Conservation (phyloP, 2,329 filamentous ascomycete species). For the Teratosphaeria pseudoeucalypti region DNA sequence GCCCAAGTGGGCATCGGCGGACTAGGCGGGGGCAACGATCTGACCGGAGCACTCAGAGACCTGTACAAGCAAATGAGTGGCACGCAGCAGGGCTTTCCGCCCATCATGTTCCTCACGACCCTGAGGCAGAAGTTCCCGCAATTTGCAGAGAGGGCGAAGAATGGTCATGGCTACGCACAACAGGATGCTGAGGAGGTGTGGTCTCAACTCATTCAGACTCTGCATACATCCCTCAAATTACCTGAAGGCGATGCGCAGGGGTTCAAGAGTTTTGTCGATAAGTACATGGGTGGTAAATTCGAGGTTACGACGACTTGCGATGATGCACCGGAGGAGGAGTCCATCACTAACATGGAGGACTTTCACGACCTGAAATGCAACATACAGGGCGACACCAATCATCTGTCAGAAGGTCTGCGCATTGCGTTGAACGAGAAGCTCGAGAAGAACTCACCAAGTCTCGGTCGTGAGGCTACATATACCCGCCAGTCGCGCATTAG, state of each 20-base stretch:
- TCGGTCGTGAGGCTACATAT: conserved; percentile 72
- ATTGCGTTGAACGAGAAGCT: conserved; percentile 77
- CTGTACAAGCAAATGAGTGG: conserved; percentile 83
- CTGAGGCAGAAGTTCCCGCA: conserved; percentile 76
- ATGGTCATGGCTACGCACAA: conserved; percentile 80
- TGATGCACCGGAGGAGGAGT: conserved; percentile 67
- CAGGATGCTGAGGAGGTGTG: conserved; percentile 98
- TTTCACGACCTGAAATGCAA: conserved; percentile 96
- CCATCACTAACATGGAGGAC: conserved; percentile 55
- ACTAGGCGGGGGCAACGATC: conserved; percentile 53
- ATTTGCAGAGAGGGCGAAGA: conserved; percentile 80
- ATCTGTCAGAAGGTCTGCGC: conserved; percentile 77
- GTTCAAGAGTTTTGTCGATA: conserved; percentile 60
- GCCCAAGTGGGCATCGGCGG: conserved; percentile 47
- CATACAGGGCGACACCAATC: conserved; percentile 78
- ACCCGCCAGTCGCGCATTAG: conserved; percentile 87
- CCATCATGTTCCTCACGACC: conserved; percentile 70
- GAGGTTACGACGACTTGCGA: conserved; percentile 72
- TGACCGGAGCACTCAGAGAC: conserved; percentile 67
- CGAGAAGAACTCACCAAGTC: conserved; percentile 72
- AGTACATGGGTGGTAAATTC: conserved; percentile 78
- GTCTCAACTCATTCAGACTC: conserved; percentile 82
- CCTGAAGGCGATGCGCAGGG: conserved; percentile 39
- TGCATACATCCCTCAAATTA: conserved; percentile 66
- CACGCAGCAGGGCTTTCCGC: conserved; percentile 78